Evolutionary conservation across 306 rosid species (phyloP).

Genomic region (Dalbergia cochinchinensis): DNA sequence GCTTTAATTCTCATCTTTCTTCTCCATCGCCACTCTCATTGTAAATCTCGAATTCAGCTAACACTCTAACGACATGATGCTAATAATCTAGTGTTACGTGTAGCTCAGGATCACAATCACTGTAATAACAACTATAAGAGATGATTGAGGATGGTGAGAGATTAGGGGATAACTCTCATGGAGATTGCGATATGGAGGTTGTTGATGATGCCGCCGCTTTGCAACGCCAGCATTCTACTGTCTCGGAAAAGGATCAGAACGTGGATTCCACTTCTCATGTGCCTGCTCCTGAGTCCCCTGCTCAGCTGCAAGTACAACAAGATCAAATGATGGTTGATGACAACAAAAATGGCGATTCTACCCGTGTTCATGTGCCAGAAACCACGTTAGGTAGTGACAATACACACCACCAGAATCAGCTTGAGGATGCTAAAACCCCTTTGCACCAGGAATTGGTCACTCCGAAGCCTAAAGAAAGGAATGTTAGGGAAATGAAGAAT

Average conservation of each 20-base stretch:
- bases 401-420: constrained; percentile 36
- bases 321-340: constrained; percentile 50
- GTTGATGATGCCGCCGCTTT: constrained; percentile 40
- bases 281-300: constrained; percentile 19
- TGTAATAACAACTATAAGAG: not conserved
- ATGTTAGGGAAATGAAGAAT: constrained; percentile 50
- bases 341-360: constrained; percentile 31
- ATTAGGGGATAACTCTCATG: constrained; percentile 36
- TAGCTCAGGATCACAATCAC: constrained; percentile 19
- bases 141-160: constrained; percentile 56
- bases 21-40: constrained; percentile 2
- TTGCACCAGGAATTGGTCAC: constrained; percentile 40
- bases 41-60: not conserved
- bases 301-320: constrained; percentile 9
- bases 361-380: constrained; percentile 37
- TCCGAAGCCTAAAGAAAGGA: constrained; percentile 53
- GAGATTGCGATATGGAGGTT: constrained; percentile 45
- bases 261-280: constrained; percentile 28
- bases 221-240: constrained; percentile 11
- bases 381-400: constrained; percentile 35
- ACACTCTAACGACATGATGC: not conserved
- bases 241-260: constrained; percentile 36
- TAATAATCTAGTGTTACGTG: not conserved
- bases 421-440: constrained; percentile 33
- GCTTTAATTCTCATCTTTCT: constrained; percentile 19